Base-by-base conservation (phyloP, 208 protist genomes). In the Lotmaria passim region DNA sequence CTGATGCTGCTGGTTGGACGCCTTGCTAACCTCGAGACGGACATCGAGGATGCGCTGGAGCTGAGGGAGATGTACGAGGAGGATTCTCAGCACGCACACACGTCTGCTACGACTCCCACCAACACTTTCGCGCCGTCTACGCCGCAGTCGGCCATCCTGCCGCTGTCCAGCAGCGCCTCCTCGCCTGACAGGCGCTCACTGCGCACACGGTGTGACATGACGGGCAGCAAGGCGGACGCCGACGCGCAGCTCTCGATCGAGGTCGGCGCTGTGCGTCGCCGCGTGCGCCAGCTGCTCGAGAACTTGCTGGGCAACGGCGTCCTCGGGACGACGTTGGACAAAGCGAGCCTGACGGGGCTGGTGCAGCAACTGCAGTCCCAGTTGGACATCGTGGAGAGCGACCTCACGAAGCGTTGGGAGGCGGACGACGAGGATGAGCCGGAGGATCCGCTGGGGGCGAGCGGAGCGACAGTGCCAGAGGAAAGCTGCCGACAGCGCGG, bases 1-100 rank as follows among this genome's bases (percentile, higher is more conserved):
- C 38, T 93, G 26, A 78, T 94, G 53, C 52, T 91, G 46, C 85
- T 96, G 33, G 78, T 93, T 11, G 91, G 85, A n/a, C 82, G 91
- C 38, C 68, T 81, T 15, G 84, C 79, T 21, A 96, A 94, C 60
- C 21, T 94, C 15, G 74, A 82, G 43, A 58, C 83, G 23, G 68
- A 77, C 51, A 85, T 89, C 12, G 82, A 80, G n/a, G 73, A 77
- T 36, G n/a, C 70, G 33, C 31, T 86, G 14, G 68, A 75, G 21
- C 26, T 84, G 3, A 55, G 55, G 7, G 67, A 64, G 33, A 23
- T n/a, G 23, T 46, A 56, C 56, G 33, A 43, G 12, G 41, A 48
- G 28, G 63, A 57, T 21, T 19, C 23, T 23, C 31, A 38, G 28
- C 44, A 66, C 14, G 34, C 36, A 31, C 21, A 33, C 11, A 21